A percentile compares a stretch with the other conserved stretches of the same genome.
These are phyloP conservation scores for Sicyos edulis DNA, from an alignment of 306 rosid genomes.

Conservation along the genomic window DNA sequence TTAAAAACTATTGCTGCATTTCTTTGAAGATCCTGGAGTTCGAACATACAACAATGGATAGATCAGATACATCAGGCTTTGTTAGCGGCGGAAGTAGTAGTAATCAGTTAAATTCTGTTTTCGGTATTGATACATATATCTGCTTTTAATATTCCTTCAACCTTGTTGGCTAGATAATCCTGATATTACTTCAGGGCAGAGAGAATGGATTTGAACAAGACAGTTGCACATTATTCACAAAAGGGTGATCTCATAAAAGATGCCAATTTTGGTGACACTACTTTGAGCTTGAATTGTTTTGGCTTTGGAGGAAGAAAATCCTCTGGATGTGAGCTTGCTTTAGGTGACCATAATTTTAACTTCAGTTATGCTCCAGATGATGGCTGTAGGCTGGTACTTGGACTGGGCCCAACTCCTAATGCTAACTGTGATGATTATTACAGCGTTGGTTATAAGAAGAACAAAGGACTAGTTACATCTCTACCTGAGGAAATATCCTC, in stretches of 20 bases:
- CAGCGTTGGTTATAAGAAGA: conserved; percentile 38
- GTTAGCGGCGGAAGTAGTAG: conserved; percentile 64
- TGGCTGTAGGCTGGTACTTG: conserved; percentile 83
- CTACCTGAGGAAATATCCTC: conserved; percentile 39
- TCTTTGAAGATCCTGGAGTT: conserved; percentile 25
- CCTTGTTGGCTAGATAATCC: conserved; percentile 34
- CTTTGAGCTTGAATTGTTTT: conserved; percentile 60
- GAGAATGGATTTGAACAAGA: conserved; percentile 77
- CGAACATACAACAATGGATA: conserved; percentile 47
- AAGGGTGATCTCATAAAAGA: conserved; percentile 46
- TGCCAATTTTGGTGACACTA: conserved; percentile 61
- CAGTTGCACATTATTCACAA: conserved; percentile 43
- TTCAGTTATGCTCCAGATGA: conserved; percentile 57
- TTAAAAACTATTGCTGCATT: conserved; percentile 9
- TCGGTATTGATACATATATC: conserved; percentile 28
- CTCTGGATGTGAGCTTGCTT: conserved; percentile 36
- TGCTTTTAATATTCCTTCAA: conserved; percentile 31
- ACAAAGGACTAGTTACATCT: conserved; percentile 34
- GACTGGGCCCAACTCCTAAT: conserved; percentile 88
- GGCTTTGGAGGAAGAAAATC: conserved; percentile 47
- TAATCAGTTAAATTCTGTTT: conserved; percentile 31
- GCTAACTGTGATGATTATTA: conserved; percentile 50
- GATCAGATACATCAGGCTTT: conserved; percentile 90
- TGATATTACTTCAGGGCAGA: conserved; percentile 15
- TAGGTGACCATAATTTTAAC: conserved; percentile 38